These are phyloP conservation scores for Strobilomyces echinocephalus DNA, from an alignment of 768 basidiomycete genomes.

Conservation along the genomic window DNA sequence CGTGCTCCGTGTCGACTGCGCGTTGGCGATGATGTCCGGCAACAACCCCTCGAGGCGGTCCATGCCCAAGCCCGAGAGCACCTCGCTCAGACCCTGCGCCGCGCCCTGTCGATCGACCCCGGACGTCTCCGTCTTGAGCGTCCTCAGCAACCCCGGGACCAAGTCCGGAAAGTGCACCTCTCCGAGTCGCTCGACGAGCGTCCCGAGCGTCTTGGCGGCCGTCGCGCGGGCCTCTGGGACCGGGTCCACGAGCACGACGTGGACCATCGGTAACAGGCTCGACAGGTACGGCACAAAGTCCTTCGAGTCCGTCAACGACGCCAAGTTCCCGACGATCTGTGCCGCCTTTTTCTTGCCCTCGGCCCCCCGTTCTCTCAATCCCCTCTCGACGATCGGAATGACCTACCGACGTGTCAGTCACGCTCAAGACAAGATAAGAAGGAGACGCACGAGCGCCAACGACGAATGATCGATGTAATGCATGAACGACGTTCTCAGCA, in stretches of 20 bases:
- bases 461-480: conserved; percentile 98
- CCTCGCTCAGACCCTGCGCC: conserved; percentile 94
- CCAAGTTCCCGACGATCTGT: conserved; percentile 96
- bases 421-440: not conserved
- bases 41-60: conserved; percentile 90
- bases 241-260: conserved; percentile 89
- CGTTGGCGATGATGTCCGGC: conserved; percentile 90
- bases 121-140: conserved; percentile 87
- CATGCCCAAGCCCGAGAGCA: conserved; percentile 95
- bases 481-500: conserved; percentile 93
- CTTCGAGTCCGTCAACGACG: conserved; percentile 80
- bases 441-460: conserved; percentile 69
- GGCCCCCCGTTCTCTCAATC: conserved; percentile 84
- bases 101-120: conserved; percentile 98
- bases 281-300: conserved; percentile 96
- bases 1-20: conserved; percentile 82
- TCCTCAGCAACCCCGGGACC: conserved; percentile 81
- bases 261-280: conserved; percentile 83
- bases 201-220: conserved; percentile 93
- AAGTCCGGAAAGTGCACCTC: conserved; percentile 94
- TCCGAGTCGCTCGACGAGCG: conserved; percentile 93
- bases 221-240: conserved; percentile 97
- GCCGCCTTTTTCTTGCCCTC: conserved; percentile 95
- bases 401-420: conserved; percentile 46
- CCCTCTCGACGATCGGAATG: conserved; percentile 91